Conservation (phyloP, 163 green algal genomes). For the Scenedesmus sp. region DNA sequence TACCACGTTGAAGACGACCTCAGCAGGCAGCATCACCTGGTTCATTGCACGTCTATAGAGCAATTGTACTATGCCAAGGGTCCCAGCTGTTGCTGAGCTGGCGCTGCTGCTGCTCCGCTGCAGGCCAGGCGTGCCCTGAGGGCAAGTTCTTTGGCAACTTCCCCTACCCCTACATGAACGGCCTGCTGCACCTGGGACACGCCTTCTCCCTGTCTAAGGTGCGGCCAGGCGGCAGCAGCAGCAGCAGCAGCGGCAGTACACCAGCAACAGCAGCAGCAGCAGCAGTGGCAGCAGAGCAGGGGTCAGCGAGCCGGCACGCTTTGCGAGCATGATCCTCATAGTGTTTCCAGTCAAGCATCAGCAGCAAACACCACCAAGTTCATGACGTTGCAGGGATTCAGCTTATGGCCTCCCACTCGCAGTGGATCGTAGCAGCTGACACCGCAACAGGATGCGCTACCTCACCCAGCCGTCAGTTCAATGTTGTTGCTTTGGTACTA, state of each 20-base stretch:
- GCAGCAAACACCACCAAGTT: no score
- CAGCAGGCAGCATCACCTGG: no score
- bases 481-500: no score
- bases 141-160: slow-evolving; percentile 99
- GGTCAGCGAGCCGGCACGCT: not conserved
- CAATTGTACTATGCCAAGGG: not conserved
- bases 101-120: slow-evolving; percentile 2
- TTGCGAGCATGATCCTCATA: not conserved
- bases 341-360: no score
- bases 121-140: slow-evolving; percentile 44
- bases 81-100: not conserved
- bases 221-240: not conserved
- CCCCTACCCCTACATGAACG: slow-evolving; percentile 99
- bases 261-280: not conserved
- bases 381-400: no score
- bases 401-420: no score
- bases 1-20: not conserved
- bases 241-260: not conserved
- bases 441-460: no score
- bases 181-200: slow-evolving; percentile 98
- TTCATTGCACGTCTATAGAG: not conserved
- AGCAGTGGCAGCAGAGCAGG: not conserved
- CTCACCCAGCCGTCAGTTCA: no score
- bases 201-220: slow-evolving; percentile 99
- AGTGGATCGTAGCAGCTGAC: no score